Evolutionary conservation across 2,329 filamentous ascomycete species (phyloP).

Genomic region (Ophiostoma perfectum): DNA sequence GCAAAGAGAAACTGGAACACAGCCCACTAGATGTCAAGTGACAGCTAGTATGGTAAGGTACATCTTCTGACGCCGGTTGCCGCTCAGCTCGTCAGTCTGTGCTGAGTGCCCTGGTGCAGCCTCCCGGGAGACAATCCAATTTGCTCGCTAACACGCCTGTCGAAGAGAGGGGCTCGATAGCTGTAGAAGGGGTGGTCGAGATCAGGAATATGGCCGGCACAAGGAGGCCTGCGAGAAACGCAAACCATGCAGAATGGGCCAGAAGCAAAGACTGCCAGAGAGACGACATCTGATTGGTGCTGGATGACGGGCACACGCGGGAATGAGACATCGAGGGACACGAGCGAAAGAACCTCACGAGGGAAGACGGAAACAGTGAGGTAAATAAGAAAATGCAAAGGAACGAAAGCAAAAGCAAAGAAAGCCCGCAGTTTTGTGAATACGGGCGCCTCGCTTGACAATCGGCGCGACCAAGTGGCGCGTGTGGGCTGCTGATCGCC

Average conservation of each 20-base stretch:
- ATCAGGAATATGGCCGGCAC: background rate
- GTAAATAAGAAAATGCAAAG: background rate
- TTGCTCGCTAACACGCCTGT: conserved; percentile 10
- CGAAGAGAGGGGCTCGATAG: background rate
- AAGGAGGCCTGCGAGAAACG: background rate
- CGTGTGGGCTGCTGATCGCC: background rate
- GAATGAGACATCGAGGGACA: background rate
- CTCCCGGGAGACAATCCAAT: conserved; percentile 22
- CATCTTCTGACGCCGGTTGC: conserved; percentile 15
- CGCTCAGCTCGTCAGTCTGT: background rate
- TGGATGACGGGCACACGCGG: background rate
- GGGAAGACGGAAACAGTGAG: too few relatives aligned
- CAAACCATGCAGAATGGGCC: too few relatives aligned
- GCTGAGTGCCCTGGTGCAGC: conserved; percentile 16
- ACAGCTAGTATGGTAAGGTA: conserved; percentile 5
- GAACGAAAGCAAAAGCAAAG: background rate
- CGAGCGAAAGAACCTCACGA: too few relatives aligned
- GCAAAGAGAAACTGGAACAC: background rate
- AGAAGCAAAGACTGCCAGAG: background rate
- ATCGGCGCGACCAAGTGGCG: conserved; percentile 13
- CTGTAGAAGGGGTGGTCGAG: background rate
- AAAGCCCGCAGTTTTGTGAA: background rate
- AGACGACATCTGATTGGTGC: background rate
- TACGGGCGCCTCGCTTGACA: background rate
- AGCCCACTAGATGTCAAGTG: conserved; percentile 18